Evolutionary conservation across 495 filamentous ascomycete genomes (phyloP).

Genomic region (Penicillium mononematosum): DNA sequence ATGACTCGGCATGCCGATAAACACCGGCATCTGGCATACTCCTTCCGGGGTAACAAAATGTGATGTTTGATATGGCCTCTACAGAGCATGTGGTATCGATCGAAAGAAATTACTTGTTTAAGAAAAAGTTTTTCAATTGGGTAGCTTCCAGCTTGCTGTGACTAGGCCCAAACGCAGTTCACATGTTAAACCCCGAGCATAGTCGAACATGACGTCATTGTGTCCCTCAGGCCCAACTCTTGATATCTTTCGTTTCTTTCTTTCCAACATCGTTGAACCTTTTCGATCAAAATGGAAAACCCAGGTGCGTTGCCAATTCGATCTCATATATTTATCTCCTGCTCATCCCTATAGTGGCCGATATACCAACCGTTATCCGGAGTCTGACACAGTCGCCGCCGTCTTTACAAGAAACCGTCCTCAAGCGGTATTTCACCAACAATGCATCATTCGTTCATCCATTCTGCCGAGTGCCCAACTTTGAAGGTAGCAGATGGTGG

Average conservation of each 20-base stretch:
- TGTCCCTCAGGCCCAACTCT: background rate
- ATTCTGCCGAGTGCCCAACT: conserved; percentile 68
- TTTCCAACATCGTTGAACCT: background rate
- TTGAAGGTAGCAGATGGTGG: conserved; percentile 55
- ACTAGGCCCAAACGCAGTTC: background rate
- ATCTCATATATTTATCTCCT: background rate
- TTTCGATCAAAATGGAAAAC: conserved; percentile 35
- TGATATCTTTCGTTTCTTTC: conserved; percentile 4
- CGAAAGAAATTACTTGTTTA: background rate
- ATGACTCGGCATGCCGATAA: conserved; percentile 1
- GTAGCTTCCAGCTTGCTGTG: background rate
- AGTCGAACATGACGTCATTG: conserved; percentile 19
- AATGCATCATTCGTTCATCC: conserved; percentile 75
- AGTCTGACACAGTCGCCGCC: conserved; percentile 64
- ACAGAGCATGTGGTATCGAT: conserved; percentile 1
- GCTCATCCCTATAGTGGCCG: conserved; percentile 34
- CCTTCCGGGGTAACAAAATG: background rate
- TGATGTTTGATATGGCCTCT: no score
- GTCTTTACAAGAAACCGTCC: conserved; percentile 55
- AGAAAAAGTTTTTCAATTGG: background rate
- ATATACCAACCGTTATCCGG: conserved; percentile 63
- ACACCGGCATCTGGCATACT: background rate
- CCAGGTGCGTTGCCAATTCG: conserved; percentile 30
- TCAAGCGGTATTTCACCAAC: conserved; percentile 69
- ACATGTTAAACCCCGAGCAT: background rate